These are phyloP conservation scores for Chamaenerion angustifolium DNA, from an alignment of 345 rosid genomes.

Conservation along the genomic window DNA sequence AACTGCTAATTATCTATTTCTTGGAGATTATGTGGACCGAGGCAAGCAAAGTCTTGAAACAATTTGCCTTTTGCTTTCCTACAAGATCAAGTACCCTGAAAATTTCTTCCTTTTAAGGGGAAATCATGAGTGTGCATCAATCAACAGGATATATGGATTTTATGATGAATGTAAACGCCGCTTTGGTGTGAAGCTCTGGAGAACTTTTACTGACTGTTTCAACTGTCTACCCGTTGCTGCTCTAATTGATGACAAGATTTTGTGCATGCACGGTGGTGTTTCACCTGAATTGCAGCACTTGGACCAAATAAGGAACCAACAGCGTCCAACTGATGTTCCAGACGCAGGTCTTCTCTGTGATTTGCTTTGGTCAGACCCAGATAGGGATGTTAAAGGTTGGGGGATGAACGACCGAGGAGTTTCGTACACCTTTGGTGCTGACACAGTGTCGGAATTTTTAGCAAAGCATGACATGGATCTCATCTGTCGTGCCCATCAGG, in stretches of 20 bases:
- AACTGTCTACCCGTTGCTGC: conserved; percentile 93
- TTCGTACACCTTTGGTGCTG: conserved; percentile 82
- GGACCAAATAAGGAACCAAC: conserved; percentile 62
- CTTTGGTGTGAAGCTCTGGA: conserved; percentile 90
- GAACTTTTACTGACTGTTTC: conserved; percentile 76
- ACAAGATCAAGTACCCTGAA: conserved; percentile 81
- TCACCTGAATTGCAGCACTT: conserved; percentile 72
- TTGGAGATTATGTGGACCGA: conserved; percentile 92
- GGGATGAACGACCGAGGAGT: conserved; percentile 96
- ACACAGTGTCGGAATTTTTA: conserved; percentile 67
- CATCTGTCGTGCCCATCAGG: conserved; percentile 98
- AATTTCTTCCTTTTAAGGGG: conserved; percentile 87
- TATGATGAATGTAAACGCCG: conserved; percentile 91
- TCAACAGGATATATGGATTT: conserved; percentile 84
- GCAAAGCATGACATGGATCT: conserved; percentile 72
- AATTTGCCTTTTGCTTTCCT: conserved; percentile 81
- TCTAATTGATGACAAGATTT: conserved; percentile 72
- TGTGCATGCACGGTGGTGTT: conserved; percentile 98
- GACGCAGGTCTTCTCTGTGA: conserved; percentile 82
- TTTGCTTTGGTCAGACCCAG: conserved; percentile 97
- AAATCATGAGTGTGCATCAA: conserved; percentile 90
- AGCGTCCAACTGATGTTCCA: conserved; percentile 64
- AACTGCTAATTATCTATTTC: conserved; percentile 64
- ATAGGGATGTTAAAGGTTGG: conserved; percentile 81
- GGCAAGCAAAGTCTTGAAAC: conserved; percentile 98